Conservation (phyloP, 306 rosid species). For the Spatholobus suberectus region DNA sequence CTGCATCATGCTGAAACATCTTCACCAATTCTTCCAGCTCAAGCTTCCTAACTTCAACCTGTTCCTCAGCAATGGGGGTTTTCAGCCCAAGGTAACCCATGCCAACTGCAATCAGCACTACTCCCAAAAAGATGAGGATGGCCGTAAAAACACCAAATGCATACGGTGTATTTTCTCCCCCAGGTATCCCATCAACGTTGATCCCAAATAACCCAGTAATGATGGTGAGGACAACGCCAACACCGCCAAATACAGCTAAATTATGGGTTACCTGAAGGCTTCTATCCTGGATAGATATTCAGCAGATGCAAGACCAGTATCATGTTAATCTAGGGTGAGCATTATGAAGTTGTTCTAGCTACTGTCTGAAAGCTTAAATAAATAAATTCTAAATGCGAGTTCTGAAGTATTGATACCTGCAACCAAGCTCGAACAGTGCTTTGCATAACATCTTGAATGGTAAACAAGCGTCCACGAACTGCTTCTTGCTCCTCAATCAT, state of each 20-base stretch:
- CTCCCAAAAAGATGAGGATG: slow-evolving; percentile 59
- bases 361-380: neutral
- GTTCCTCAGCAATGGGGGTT: slow-evolving; percentile 58
- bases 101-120: slow-evolving; percentile 67
- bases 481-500: slow-evolving; percentile 99
- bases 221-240: slow-evolving; percentile 82
- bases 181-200: slow-evolving; percentile 94
- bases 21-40: slow-evolving; percentile 80
- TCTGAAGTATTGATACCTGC: slow-evolving; percentile 60
- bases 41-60: slow-evolving; percentile 78
- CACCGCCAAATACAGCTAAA: slow-evolving; percentile 82
- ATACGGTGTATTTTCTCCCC: slow-evolving; percentile 68
- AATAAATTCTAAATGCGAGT: slow-evolving; percentile 11
- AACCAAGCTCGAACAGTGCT: slow-evolving; percentile 96
- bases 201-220: slow-evolving; percentile 91
- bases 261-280: slow-evolving; percentile 94
- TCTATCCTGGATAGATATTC: slow-evolving; percentile 69
- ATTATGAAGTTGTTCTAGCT: slow-evolving; percentile 5
- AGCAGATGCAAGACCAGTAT: slow-evolving; percentile 22
- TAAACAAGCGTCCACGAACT: slow-evolving; percentile 90
- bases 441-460: slow-evolving; percentile 97
- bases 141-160: slow-evolving; percentile 87
- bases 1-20: slow-evolving; percentile 94
- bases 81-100: slow-evolving; percentile 76
- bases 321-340: slow-evolving; percentile 22